Percentiles rank a stretch among this genome's conserved stretches.
These are phyloP conservation scores for Tardiomyces blankii DNA, from an alignment of 1,139 yeast species.

Conservation along the genomic window DNA sequence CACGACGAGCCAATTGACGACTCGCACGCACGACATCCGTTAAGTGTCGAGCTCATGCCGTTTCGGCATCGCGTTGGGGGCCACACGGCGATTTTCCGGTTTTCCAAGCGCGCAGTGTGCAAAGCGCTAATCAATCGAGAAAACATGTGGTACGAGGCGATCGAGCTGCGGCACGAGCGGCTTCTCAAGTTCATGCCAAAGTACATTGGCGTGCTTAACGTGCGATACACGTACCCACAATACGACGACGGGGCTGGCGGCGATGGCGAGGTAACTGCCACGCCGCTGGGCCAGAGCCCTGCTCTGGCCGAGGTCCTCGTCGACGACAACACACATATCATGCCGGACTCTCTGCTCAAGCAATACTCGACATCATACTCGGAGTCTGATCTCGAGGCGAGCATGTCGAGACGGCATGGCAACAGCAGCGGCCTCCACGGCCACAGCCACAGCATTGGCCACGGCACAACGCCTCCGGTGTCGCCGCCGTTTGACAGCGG, in stretches of 20 bases:
- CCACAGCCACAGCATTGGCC: not conserved
- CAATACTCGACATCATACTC: not conserved
- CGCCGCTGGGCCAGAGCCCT: slow-evolving; percentile 1
- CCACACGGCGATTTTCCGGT: slow-evolving; percentile 91
- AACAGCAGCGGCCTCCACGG: not conserved
- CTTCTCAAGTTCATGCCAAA: slow-evolving; percentile 79
- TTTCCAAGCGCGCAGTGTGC: slow-evolving; percentile 89
- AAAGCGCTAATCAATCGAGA: slow-evolving; percentile 87
- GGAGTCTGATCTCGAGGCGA: slow-evolving; percentile 9
- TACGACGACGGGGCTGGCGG: not conserved
- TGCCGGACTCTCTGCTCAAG: slow-evolving; percentile 65
- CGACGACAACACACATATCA: slow-evolving; percentile 81
- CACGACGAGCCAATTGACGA: too few relatives aligned
- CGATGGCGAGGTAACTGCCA: slow-evolving; percentile 1
- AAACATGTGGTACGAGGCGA: slow-evolving; percentile 81
- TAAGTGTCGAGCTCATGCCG: slow-evolving; percentile 72
- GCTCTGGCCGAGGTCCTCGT: slow-evolving; percentile 65
- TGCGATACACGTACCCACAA: slow-evolving; percentile 41
- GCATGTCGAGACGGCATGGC: not conserved
- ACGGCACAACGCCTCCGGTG: not conserved
- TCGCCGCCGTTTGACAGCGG: not conserved
- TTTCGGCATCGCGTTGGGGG: slow-evolving; percentile 95
- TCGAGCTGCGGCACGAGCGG: slow-evolving; percentile 68
- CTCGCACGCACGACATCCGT: slow-evolving; percentile 15
- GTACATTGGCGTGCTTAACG: slow-evolving; percentile 89